A percentile compares a stretch with the other conserved stretches of the same genome.
phyloP scores from a whole-genome alignment of 768 basidiomycete species.

The Boletus pseudopeckii region DNA sequence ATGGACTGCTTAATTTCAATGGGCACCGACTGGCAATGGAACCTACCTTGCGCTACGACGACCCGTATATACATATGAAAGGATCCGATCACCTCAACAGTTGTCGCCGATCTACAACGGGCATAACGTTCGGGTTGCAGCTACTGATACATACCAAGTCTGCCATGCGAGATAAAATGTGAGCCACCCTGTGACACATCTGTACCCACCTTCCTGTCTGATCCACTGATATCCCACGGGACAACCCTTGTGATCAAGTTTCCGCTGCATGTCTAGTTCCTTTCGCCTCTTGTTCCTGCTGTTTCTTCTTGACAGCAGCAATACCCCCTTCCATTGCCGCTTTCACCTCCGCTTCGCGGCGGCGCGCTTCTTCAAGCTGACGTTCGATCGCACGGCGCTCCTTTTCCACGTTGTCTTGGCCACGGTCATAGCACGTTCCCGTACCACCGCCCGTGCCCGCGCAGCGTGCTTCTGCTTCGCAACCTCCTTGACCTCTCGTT shows the following conservation, averaged over 20 bases:
- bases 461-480: slow-evolving; percentile 9
- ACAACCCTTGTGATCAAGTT: slow-evolving; percentile 51
- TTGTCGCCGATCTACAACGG: not conserved
- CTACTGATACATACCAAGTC: no score
- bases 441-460: slow-evolving; percentile 8
- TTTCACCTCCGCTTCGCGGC: slow-evolving; percentile 24
- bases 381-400: slow-evolving; percentile 23
- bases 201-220: slow-evolving; percentile 37
- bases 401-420: slow-evolving; percentile 21
- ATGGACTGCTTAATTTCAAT: no score
- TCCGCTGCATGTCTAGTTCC: slow-evolving; percentile 37
- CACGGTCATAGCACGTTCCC: slow-evolving; percentile 17
- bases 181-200: slow-evolving; percentile 45
- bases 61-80: not conserved
- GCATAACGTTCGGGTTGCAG: no score
- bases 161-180: slow-evolving; percentile 36
- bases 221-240: slow-evolving; percentile 44
- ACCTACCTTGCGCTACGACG: no score
- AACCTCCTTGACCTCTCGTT: slow-evolving; percentile 18
- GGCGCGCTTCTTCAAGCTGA: slow-evolving; percentile 27
- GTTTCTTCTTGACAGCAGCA: slow-evolving; percentile 31
- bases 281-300: slow-evolving; percentile 31
- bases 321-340: slow-evolving; percentile 24
- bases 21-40: no score
- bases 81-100: no score